phyloP scores from a whole-genome alignment of 2,329 filamentous ascomycete genomes.

The Pestalotiopsis sp. region DNA sequence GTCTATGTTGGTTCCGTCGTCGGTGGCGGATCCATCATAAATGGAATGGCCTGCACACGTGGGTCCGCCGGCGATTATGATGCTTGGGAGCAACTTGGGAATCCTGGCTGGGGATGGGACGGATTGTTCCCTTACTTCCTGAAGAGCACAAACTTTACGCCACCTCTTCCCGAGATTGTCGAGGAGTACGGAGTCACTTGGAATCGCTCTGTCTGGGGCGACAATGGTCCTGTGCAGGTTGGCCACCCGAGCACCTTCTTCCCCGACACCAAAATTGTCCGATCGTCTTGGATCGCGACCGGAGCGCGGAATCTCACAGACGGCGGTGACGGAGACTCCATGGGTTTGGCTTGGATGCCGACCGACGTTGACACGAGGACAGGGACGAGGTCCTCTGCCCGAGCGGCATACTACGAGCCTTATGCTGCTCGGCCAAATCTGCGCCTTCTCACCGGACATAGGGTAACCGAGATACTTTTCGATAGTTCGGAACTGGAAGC shows the following conservation, averaged over 20 bases:
- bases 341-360: constrained; percentile 1
- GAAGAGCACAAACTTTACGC: constrained; percentile 21
- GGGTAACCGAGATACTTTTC: background rate
- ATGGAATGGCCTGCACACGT: constrained; percentile 31
- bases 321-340: background rate
- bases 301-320: background rate
- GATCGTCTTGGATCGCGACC: background rate
- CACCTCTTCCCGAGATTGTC: constrained; percentile 4
- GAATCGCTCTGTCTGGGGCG: background rate
- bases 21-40: constrained; percentile 19
- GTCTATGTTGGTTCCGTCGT: constrained; percentile 13
- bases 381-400: constrained; percentile 10
- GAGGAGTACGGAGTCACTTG: constrained; percentile 15
- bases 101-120: constrained; percentile 39
- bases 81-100: constrained; percentile 39
- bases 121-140: constrained; percentile 32
- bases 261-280: constrained; percentile 8
- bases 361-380: constrained; percentile 4
- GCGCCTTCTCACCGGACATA: constrained; percentile 9
- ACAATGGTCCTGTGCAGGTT: constrained; percentile 10
- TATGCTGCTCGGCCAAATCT: constrained; percentile 6
- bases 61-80: constrained; percentile 32
- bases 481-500: background rate
- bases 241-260: constrained; percentile 7
- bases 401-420: constrained; percentile 14